phyloP scores from a whole-genome alignment of 768 basidiomycete species.

The Russula brevipes region DNA sequence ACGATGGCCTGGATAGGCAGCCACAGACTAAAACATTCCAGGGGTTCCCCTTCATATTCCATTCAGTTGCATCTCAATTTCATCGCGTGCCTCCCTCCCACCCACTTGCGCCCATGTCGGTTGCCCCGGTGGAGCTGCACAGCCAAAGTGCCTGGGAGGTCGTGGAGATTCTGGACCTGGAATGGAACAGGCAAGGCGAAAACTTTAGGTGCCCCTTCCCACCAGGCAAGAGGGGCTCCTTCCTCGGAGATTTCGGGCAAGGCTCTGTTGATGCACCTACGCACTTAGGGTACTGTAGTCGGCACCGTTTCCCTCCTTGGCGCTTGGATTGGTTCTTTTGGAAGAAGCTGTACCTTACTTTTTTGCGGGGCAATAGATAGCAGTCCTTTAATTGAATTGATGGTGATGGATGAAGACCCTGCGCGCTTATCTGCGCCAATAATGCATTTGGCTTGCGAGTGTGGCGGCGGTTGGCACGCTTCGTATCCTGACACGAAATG shows the following conservation, averaged over 20 bases:
- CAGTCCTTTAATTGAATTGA: neutral
- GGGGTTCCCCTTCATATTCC: neutral
- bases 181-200: neutral
- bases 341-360: neutral
- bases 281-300: neutral
- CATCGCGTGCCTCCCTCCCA: neutral
- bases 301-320: neutral
- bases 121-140: neutral
- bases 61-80: neutral
- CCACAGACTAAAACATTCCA: neutral
- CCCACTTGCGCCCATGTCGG: neutral
- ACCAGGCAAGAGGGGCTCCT: neutral
- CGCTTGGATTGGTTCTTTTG: neutral
- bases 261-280: neutral
- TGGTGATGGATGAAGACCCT: neutral
- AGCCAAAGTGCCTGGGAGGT: neutral
- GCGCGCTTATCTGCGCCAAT: neutral
- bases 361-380: neutral
- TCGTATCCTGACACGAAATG: neutral
- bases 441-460: neutral
- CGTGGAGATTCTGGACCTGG: neutral
- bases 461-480: neutral
- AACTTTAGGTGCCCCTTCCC: too few relatives aligned
- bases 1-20: constrained; percentile 20
- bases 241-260: neutral